Conservation (phyloP, 345 rosid species). For the Citrus sinensis region DNA sequence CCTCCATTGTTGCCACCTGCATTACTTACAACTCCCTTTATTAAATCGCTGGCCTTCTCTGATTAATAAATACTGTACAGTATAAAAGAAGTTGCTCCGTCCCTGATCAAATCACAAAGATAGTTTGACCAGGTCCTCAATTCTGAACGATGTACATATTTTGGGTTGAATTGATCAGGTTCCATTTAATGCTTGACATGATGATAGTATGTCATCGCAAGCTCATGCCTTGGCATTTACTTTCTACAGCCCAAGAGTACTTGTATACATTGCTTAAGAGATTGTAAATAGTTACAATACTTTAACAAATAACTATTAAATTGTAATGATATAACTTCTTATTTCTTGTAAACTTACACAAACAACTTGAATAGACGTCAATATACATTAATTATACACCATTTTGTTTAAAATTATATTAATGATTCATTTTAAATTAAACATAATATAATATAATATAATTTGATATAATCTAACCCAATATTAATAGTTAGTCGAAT, state of each 20-base stretch:
- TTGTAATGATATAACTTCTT: background rate
- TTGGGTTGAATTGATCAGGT: background rate
- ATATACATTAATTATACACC: too few species aligned
- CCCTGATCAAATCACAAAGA: background rate
- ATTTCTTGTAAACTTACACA: background rate
- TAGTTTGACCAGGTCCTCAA: background rate
- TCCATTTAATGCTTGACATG: too few species aligned
- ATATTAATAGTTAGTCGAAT: too few species aligned
- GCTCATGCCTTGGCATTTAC: background rate
- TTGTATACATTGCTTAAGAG: background rate
- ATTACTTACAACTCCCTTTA: constrained; percentile 50
- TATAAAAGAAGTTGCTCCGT: background rate
- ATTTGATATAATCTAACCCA: too few species aligned
- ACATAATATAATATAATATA: too few species aligned
- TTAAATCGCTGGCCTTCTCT: constrained; percentile 14
- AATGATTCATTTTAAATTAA: too few species aligned
- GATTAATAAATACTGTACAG: constrained; percentile 1
- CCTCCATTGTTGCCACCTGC: constrained; percentile 51
- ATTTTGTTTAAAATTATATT: too few species aligned
- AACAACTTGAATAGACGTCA: background rate
- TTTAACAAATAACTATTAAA: background rate
- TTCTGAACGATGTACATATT: background rate
- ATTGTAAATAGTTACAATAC: background rate
- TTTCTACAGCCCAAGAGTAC: background rate
- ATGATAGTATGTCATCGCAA: too few species aligned